Percentiles rank a stretch among this genome's conserved stretches.
phyloP scores from a whole-genome alignment of 495 filamentous ascomycete genomes.

The Pyronema domesticum region DNA sequence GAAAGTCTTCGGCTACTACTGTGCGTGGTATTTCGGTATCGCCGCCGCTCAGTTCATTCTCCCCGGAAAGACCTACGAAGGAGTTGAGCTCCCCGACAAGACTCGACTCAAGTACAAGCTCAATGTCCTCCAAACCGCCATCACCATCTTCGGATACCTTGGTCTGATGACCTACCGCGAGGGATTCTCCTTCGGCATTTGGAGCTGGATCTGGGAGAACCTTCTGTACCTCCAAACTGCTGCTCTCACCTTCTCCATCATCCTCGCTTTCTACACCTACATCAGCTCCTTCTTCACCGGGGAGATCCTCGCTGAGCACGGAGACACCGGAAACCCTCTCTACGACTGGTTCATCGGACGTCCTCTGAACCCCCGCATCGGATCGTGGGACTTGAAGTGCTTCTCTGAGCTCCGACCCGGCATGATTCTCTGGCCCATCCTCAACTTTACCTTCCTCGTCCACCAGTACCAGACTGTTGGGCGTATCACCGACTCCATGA shows the following conservation, averaged over 20 bases:
- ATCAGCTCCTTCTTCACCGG: conserved; percentile 53
- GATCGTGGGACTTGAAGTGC: conserved; percentile 75
- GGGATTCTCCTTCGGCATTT: conserved; percentile 67
- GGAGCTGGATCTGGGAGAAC: conserved; percentile 87
- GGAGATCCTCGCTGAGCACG: conserved; percentile 66
- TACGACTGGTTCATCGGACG: conserved; percentile 97
- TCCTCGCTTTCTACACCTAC: conserved; percentile 59
- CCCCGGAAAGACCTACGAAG: conserved; percentile 54
- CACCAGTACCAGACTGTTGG: conserved; percentile 75
- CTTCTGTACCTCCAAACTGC: conserved; percentile 69
- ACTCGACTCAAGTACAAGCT: conserved; percentile 72
- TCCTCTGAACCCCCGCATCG: conserved; percentile 82
- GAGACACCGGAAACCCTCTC: conserved; percentile 64
- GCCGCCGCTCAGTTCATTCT: conserved; percentile 58
- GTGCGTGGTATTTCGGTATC: conserved; percentile 67
- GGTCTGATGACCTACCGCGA: conserved; percentile 51
- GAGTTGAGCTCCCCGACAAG: conserved; percentile 50
- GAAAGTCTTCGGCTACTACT: conserved; percentile 42
- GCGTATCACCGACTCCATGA: conserved; percentile 69
- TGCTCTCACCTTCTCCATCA: conserved; percentile 55
- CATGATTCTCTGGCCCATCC: conserved; percentile 71
- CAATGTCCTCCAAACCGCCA: conserved; percentile 70
- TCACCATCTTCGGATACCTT: conserved; percentile 47
- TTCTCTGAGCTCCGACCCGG: conserved; percentile 85
- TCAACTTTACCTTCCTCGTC: conserved; percentile 70